Base-by-base conservation (phyloP, 768 basidiomycete species). In the Russula dissimulans region DNA sequence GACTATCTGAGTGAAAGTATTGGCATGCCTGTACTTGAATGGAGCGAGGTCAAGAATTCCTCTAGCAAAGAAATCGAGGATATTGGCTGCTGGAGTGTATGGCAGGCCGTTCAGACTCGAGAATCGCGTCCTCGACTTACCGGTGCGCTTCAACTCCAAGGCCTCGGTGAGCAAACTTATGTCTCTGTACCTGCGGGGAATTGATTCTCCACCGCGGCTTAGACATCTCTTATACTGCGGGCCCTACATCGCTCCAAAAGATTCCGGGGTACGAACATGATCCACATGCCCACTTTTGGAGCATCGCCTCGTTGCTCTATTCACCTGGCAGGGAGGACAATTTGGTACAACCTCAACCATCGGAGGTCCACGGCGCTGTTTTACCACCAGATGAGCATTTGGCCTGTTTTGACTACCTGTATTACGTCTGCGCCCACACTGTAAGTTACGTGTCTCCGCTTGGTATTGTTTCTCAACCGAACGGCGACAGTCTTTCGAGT, bases 81-180 rank as follows among this genome's bases (percentile, higher is more conserved):
- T 36, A 41, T 78, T 3, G 75, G 76, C 34, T 78, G 77, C 60
- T 78, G 77, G 77, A 74, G 72, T 63, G 62, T 74, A 7, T 78
- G 77, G 77, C 71, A 73, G 42, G 67, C 70, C 9, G 69, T 71
- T 39, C 69, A 72, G 51, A 65, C 57, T 38, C 61, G 66, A 34
- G 71, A 72, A 41, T 58, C 65, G 45, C 34, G 41, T 7, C 69
- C 73, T 4, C 63, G 74, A 31, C 8, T 46, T 4, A 73, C 69
- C 61, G 56, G 59, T 9, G 67, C 70, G 15, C 69, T 71, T 3
- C 17, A 54, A 7, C 67, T 61, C 46, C 61, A 75, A 15, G 63
- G 65, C 18, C 68, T 76, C 17, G 75, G 73, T 73, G 54, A 57
- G 69, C 54, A 54, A 14, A 44, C 31, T 5, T 17, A 14, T 12